Evolutionary conservation across 2,329 filamentous ascomycete species (phyloP).

Genomic region (Arthrobotrys entomopaga): DNA sequence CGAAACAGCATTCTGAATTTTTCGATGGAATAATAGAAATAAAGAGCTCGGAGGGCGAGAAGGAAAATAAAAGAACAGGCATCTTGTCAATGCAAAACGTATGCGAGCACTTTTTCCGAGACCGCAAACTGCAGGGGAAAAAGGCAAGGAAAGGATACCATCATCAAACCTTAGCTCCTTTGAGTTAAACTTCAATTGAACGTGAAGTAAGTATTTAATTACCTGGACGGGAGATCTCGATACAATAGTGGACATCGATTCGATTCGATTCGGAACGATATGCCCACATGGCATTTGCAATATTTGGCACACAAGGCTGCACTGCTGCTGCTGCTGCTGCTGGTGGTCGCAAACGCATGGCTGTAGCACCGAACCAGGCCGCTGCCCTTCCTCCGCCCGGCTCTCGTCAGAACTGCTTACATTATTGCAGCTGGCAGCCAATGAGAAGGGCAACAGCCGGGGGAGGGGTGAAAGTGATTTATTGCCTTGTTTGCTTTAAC

Average conservation of each 20-base stretch:
- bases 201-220: too few species aligned
- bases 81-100: too few species aligned
- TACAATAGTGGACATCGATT: background rate
- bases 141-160: too few species aligned
- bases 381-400: too few species aligned
- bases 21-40: conserved; percentile 19
- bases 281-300: conserved; percentile 32
- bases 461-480: background rate
- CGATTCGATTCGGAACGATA: conserved; percentile 31
- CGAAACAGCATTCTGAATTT: conserved; percentile 24
- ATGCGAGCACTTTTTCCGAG: background rate
- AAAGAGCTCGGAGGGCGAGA: conserved; percentile 5
- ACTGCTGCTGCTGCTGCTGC: too few species aligned
- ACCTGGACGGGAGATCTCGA: too few species aligned
- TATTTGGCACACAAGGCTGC: conserved; percentile 2
- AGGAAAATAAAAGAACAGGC: background rate
- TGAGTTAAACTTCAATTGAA: too few species aligned
- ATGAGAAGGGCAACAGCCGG: conserved; percentile 19
- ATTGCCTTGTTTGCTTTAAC: conserved; percentile 31
- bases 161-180: too few species aligned
- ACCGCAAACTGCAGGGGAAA: background rate
- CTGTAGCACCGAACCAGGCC: too few species aligned
- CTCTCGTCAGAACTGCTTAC: background rate
- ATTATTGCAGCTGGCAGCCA: background rate
- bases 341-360: background rate